Evolutionary conservation across 139 green algal genomes (phyloP), one percentile per base, ranked within the genome.

Genomic region (Picochlorum sp.): DNA sequence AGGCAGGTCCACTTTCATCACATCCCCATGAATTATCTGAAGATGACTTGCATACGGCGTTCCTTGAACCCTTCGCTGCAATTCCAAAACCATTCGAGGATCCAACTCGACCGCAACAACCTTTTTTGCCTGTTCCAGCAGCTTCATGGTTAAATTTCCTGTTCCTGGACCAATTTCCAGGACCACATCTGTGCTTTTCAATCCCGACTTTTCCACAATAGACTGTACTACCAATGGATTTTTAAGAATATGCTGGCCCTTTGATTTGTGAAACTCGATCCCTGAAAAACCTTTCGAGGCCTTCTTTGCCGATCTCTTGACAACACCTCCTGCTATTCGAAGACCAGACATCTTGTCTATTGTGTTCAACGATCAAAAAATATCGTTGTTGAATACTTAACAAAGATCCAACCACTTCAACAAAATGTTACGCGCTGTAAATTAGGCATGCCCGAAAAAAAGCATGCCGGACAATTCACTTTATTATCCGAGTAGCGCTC

Each of bases 231-330:
- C 82, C 57, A 93, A 54, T 1, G 93, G 92, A 65, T 98, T 99
- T 59, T 95, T 96, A 7, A 99, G 65, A 49, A 99, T 98, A 55
- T 99, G 93, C 87, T 99, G 93, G 8, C 93, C 93, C 51, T 94
- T 95, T 69, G 72, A 87, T 69, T 98, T 99, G 50, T 95, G 83
- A 49, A 99, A 98, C 73, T 98, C 87, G 18, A 98, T 85, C 41
- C 89, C 85, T 51, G 76, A 80, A 3, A 88, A 80, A n/a, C 78
- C 77, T 4, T 63, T 56, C 20, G 62, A 58, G 14, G 52, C 71
- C 44, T 85, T 75, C 39, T 83, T 82, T 24, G 45, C 73, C 4
- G 55, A 51, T 63, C 82, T 88, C 49, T 94, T 94, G 4, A 77
- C 69, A 1, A 90, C 69, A 20, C 85, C 85, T 14, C 82, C 85